phyloP scores from a whole-genome alignment of 352 stramenopile species.

The Globisporangium polare region DNA sequence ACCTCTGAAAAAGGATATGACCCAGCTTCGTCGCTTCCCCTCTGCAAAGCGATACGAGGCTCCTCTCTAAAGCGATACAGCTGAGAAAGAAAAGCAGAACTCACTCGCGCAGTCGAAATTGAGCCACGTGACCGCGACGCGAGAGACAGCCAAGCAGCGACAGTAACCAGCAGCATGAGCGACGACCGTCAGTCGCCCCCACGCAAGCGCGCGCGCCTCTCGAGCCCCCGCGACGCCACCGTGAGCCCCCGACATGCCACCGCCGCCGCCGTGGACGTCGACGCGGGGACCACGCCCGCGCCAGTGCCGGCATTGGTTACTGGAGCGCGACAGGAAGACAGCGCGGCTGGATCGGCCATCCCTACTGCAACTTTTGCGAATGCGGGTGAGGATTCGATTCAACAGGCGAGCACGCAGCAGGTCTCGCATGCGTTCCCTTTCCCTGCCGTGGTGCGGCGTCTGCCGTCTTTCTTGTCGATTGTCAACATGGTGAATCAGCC shows the following conservation, averaged over 20 bases:
- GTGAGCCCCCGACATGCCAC: not conserved
- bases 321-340: not conserved
- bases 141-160: not conserved
- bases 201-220: conserved; percentile 31
- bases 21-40: no score
- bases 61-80: not conserved
- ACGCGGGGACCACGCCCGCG: not conserved
- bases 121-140: conserved; percentile 3
- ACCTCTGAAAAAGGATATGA: no score
- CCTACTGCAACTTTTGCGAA: conserved; percentile 1
- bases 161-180: conserved; percentile 17
- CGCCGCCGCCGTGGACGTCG: not conserved
- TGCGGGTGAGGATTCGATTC: not conserved
- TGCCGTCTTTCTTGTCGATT: conserved; percentile 5
- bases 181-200: conserved; percentile 31
- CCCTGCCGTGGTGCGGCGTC: not conserved
- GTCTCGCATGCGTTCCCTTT: not conserved
- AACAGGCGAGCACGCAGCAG: not conserved
- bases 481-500: not conserved
- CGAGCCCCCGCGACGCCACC: conserved; percentile 1
- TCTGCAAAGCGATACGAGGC: not conserved
- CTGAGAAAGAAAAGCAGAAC: conserved; percentile 1
- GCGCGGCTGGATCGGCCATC: not conserved
- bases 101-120: not conserved
- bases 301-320: not conserved